Conservation (phyloP, 331 rosid genomes). For the Saraca asoca region DNA sequence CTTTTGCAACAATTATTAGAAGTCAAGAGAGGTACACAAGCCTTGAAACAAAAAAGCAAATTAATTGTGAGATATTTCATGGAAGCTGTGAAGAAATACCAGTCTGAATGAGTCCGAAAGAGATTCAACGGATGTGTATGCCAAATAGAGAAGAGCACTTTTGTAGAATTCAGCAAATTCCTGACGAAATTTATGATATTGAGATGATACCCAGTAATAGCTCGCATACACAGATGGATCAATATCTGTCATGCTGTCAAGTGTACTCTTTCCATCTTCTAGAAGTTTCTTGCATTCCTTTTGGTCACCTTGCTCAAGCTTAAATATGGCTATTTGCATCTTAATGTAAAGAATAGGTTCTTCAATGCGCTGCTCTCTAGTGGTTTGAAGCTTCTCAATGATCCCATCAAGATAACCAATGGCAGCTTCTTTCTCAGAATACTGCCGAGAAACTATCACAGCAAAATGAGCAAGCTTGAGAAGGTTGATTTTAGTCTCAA, state of each 20-base stretch:
- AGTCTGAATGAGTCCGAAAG: constrained; percentile 94
- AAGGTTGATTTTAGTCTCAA: constrained; percentile 96
- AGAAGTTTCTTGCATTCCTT: constrained; percentile 89
- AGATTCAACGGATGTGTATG: constrained; percentile 93
- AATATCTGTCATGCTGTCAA: constrained; percentile 97
- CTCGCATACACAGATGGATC: constrained; percentile 96
- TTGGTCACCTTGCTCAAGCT: constrained; percentile 86
- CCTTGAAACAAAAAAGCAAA: constrained; percentile 1
- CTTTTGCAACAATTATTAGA: background rate
- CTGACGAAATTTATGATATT: constrained; percentile 76
- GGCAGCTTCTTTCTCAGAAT: constrained; percentile 94
- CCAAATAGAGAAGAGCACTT: constrained; percentile 96
- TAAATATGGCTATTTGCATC: constrained; percentile 83
- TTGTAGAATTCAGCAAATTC: constrained; percentile 99
- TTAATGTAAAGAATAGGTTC: constrained; percentile 90
- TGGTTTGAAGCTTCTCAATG: constrained; percentile 84
- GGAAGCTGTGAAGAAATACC: constrained; percentile 48
- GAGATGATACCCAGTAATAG: constrained; percentile 97
- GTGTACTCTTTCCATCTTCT: constrained; percentile 91
- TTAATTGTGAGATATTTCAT: constrained; percentile 14
- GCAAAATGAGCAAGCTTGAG: constrained; percentile 99
- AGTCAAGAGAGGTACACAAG: background rate
- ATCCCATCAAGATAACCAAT: constrained; percentile 83
- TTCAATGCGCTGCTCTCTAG: constrained; percentile 89
- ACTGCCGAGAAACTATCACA: constrained; percentile 91